These are phyloP conservation scores for Globisporangium irregulare DNA, from an alignment of 352 stramenopile genomes.

Conservation along the genomic window DNA sequence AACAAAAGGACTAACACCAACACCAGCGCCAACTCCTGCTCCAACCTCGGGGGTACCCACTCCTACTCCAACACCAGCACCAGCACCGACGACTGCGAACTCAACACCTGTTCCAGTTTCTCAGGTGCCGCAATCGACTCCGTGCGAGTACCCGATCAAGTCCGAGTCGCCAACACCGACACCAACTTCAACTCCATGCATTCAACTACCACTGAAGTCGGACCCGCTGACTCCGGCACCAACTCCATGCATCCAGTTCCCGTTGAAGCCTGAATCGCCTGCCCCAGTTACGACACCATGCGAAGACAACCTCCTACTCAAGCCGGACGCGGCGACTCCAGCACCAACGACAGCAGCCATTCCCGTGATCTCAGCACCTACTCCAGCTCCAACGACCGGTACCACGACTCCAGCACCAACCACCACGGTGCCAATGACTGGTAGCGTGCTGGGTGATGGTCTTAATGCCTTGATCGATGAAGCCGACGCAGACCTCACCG, in stretches of 20 bases:
- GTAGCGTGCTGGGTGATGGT: neutral
- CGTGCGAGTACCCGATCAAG: constrained; percentile 5
- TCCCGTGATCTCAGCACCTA: neutral
- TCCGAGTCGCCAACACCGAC: constrained; percentile 2
- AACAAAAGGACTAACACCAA: neutral
- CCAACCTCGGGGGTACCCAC: neutral
- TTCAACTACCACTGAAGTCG: neutral
- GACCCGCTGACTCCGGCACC: neutral
- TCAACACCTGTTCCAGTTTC: neutral
- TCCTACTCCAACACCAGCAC: neutral
- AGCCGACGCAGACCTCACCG: neutral
- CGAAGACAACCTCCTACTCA: neutral
- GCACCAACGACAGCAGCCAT: neutral
- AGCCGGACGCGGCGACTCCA: neutral
- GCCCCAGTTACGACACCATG: neutral
- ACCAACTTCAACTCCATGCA: neutral
- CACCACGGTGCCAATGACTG: neutral
- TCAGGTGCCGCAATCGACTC: neutral
- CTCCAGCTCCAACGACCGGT: neutral
- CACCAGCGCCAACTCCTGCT: neutral
- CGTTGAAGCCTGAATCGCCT: neutral
- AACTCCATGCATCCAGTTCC: neutral
- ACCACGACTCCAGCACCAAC: neutral
- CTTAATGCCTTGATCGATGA: neutral
- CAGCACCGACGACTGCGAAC: neutral